Conservation (phyloP, 768 basidiomycete genomes). For the Termitomyces bulborhizus region DNA sequence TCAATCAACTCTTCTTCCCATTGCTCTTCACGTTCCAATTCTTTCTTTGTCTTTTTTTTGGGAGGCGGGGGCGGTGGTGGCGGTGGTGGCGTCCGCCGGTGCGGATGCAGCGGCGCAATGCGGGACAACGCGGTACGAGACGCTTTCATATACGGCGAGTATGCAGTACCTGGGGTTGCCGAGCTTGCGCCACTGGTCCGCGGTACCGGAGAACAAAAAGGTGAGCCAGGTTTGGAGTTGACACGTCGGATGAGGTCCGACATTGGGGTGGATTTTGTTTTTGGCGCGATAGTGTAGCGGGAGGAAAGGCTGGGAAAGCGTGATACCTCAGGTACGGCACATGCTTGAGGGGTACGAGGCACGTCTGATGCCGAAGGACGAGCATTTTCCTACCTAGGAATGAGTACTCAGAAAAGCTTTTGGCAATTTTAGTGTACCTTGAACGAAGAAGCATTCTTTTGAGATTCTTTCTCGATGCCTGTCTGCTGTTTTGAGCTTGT, state of each 20-base stretch:
- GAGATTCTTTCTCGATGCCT: not conserved
- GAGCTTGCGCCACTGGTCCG: conserved; percentile 12
- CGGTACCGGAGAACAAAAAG: conserved; percentile 33
- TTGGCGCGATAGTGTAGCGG: conserved; percentile 43
- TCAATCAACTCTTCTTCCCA: conserved; percentile 80
- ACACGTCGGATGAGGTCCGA: conserved; percentile 71
- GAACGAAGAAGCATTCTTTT: conserved; percentile 1
- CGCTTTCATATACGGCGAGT: conserved; percentile 63
- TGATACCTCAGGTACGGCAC: conserved; percentile 10
- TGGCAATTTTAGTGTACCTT: conserved; percentile 12
- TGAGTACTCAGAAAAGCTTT: conserved; percentile 1
- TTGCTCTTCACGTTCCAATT: conserved; percentile 66
- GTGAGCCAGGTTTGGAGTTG: conserved; percentile 61
- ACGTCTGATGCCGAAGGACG: conserved; percentile 8
- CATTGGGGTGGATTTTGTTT: conserved; percentile 54
- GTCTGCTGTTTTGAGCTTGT: not conserved
- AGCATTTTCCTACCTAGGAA: conserved; percentile 22
- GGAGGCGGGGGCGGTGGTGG: conserved; percentile 65
- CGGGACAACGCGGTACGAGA: conserved; percentile 55
- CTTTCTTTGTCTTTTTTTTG: conserved; percentile 76
- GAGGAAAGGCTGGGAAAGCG: conserved; percentile 21
- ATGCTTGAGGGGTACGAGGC: conserved; percentile 8
- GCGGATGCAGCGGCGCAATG: conserved; percentile 74
- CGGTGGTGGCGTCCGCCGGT: conserved; percentile 68
- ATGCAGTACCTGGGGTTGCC: conserved; percentile 27